Base-by-base conservation (phyloP, 495 filamentous ascomycete species). In the Lichina pygmaea region DNA sequence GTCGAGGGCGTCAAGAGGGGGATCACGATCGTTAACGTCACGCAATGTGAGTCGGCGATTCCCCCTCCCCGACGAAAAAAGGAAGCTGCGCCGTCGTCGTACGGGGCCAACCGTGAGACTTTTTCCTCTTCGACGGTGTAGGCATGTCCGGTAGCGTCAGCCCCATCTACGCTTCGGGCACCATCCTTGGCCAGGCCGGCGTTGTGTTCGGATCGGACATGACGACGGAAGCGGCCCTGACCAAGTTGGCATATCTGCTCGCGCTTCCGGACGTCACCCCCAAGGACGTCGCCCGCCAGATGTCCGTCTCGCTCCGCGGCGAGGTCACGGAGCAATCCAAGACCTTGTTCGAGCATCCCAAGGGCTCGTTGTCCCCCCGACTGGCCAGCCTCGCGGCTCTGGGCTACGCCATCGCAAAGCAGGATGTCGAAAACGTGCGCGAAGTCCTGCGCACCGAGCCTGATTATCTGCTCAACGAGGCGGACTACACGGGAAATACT, bases 201-300 rank as follows among this genome's bases (percentile, higher is more conserved):
- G 81, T 97, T 7, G 81, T 97, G 0, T 85, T 91, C 51, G 89
- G 89, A 6, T 69, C 86, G 47, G 89, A 97, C 55, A 68, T 97
- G 64, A 97, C 89, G 0, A 79, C 81, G 11, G 89, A 97, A 60
- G 86, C 81, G 11, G 89, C 89, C 0, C 66, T 95, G 49, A 92
- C 89, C 0, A 97, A 97, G 61, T 66, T 97, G 9, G 81, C 82
- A 2, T 93, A 86, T 54, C 68, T 94, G 1, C 69, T 97, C 7
- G 81, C 84, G 2, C 53, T 72, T 2, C 77, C 75, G 8, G 68
- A 64, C 6, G 55, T 76, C n/a, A 62, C 64, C 0, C 65, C 72
- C 17, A 59, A 66, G 12, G 72, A 79, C 7, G 71, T 94, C 7
- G 64, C 71, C 0, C 57, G 62, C 41, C 66, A 71, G 48, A 93